Evolutionary conservation across 192 early-diverging fungal species (phyloP).

Genomic region (Coemansia sp.): DNA sequence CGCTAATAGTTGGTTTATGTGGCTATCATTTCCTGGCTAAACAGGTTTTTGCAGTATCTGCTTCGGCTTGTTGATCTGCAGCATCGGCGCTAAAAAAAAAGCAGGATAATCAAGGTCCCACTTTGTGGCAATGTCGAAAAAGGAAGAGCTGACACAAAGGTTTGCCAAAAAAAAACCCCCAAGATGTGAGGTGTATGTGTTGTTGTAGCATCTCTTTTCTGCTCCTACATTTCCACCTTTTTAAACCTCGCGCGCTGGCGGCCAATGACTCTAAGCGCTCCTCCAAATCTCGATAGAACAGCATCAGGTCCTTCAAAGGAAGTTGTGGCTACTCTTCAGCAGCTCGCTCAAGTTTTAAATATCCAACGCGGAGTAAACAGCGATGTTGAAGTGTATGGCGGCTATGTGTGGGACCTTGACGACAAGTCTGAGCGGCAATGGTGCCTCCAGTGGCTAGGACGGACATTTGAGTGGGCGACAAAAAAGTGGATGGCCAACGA

Average conservation of each 20-base stretch:
- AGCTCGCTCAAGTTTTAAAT: background rate
- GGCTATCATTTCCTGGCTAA: too few relatives aligned
- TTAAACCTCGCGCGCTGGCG: background rate
- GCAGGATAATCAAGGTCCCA: background rate
- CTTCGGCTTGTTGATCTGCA: background rate
- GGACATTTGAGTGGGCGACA: background rate
- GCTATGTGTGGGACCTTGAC: constrained; percentile 7
- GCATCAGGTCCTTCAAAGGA: background rate
- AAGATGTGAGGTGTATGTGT: too few relatives aligned
- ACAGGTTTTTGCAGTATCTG: background rate
- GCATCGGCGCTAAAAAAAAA: background rate
- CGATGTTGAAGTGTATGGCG: background rate
- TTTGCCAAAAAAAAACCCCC: too few relatives aligned
- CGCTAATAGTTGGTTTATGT: too few relatives aligned
- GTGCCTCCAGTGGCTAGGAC: constrained; percentile 4
- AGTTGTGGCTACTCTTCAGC: constrained; percentile 7
- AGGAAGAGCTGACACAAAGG: background rate
- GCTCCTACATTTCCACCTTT: background rate
- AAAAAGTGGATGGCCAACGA: background rate
- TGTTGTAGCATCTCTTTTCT: background rate
- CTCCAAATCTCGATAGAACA: background rate
- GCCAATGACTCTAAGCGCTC: background rate
- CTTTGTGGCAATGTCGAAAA: background rate
- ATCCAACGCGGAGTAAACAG: background rate
- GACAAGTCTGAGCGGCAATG: background rate